A percentile compares a stretch with the other conserved stretches of the same genome.
phyloP scores from a whole-genome alignment of 805 yeast genomes.

The Grigorovia humatica region DNA sequence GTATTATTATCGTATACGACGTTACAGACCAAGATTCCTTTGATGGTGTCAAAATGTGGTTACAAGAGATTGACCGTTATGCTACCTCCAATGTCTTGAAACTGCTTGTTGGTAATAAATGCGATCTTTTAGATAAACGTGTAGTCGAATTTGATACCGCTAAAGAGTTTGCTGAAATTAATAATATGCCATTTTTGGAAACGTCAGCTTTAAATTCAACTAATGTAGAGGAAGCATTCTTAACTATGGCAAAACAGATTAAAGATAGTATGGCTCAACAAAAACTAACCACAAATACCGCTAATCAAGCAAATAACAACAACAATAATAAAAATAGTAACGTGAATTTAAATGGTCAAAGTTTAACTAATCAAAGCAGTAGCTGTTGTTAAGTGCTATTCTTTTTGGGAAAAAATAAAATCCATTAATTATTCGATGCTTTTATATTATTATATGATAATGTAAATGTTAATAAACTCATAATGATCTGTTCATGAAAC shows the following conservation, averaged over 20 bases:
- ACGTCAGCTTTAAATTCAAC: conserved; percentile 92
- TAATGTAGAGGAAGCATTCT: conserved; percentile 96
- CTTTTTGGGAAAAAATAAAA: background rate
- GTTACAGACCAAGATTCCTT: conserved; percentile 84
- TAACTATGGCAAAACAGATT: conserved; percentile 97
- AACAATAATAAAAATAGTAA: conserved; percentile 42
- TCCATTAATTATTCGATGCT: background rate
- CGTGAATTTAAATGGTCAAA: conserved; percentile 66
- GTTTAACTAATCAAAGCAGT: conserved; percentile 35
- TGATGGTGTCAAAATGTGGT: conserved; percentile 84
- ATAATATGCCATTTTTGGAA: conserved; percentile 86
- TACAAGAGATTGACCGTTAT: conserved; percentile 95
- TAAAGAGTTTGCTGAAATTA: conserved; percentile 91
- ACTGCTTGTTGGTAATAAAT: conserved; percentile 85
- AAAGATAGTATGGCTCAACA: conserved; percentile 85
- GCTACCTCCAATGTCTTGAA: conserved; percentile 97
- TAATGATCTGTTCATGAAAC: background rate
- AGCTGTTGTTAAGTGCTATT: conserved; percentile 39
- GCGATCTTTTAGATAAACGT: conserved; percentile 82
- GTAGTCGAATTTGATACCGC: conserved; percentile 94
- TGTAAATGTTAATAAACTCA: background rate
- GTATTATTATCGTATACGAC: conserved; percentile 88
- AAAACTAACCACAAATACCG: conserved; percentile 29
- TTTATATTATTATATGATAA: too few species aligned
- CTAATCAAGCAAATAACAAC: conserved; percentile 3